Base-by-base conservation (phyloP, 352 stramenopile species). In the Nothophytophthora sp. region DNA sequence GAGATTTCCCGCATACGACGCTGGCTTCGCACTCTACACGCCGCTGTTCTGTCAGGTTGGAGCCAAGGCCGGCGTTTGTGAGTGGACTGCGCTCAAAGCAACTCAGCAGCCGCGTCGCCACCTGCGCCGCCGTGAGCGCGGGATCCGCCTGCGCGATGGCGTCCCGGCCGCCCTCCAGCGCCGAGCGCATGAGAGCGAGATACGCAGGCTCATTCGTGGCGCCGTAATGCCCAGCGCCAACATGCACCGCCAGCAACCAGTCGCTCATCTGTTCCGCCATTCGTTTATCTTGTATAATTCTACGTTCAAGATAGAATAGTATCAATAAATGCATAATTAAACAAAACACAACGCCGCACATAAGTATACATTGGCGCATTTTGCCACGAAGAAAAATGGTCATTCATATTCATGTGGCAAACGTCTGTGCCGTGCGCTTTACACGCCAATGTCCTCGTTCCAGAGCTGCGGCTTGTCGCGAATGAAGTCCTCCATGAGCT, bases 201-300 rank as follows among this genome's bases (percentile, higher is more conserved):
- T 82, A 83, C 49, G 67, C 49, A 20, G 65, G 37, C 37, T 86
- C 76, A 22, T 64, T 60, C 0, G 38, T 36, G 12, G 44, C 45
- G 35, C 61, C 50, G 35, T 88, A 81, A 9, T 60, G 53, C 1
- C 81, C 81, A 10, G 77, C 77, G 38, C 81, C 81, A 33, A 71
- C 63, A 53, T 91, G 81, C 15, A 91, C 68, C 1, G 76, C 81
- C 34, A 89, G 38, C 18, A 81, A n/a, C 77, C 77, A 89, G n/a
- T 63, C 60, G 19, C 48, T 47, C 50, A 63, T 63, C 30, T 18
- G 10, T 24, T 24, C 12, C 12, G n/a, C 12, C n/a, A 28, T 24
- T 45, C 15, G 23, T 5, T 49, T 3, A 22, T 52, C 44, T 53
- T 19, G 46, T 45, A 45, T 29, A 53, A 28, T 23, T 52, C 6